Base-by-base conservation (phyloP, 2,329 filamentous ascomycete species). In the Colletotrichum godetiae region DNA sequence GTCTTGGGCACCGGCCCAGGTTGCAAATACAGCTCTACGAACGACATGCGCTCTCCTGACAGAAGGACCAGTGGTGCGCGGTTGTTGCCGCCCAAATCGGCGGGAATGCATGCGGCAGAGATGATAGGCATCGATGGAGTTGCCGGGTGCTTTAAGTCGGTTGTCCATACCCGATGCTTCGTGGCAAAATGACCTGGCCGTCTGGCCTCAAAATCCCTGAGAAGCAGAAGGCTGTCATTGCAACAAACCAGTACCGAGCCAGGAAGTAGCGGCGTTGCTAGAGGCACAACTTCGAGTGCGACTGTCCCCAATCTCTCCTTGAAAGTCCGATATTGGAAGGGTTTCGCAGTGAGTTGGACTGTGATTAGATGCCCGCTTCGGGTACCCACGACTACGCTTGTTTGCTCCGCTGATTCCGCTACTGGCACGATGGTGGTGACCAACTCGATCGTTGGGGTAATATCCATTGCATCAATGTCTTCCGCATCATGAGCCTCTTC, bases 331-430 rank as follows among this genome's bases (percentile, higher is more conserved):
- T 80, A 74, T 15, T 79, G 70, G 6, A 79, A 74, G 0, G 76
- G 69, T 3, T 72, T 66, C 8, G 77, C 72, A 5, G 74, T 76
- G 6, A 81, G 53, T 19, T 76, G 76, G 31, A 88, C 67, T 0
- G 82, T 87, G 33, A 88, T 78, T 2, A 90, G 78, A 46, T 88
- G 84, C 1, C 89, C 89, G 68, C 86, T 87, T 65, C 88, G 84
- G 31, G 87, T 89, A 10, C 89, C 89, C 10, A 84, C 77, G 5
- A 86, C 77, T 2, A 90, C 63, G 15, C 82, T 77, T 0, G 79
- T 76, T 7, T 77, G 78, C 13, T 78, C 72, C 3, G 74, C 75
- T 65, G 82, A 78, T 2, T 78, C 76, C 7, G 52, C 35, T 8
- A 84, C 76, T 53, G 78, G 73, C 35, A 82, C 81, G 46, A 90